Conservation (phyloP, 1,284 basidiomycete species). For the Moniliophthora roreri region DNA sequence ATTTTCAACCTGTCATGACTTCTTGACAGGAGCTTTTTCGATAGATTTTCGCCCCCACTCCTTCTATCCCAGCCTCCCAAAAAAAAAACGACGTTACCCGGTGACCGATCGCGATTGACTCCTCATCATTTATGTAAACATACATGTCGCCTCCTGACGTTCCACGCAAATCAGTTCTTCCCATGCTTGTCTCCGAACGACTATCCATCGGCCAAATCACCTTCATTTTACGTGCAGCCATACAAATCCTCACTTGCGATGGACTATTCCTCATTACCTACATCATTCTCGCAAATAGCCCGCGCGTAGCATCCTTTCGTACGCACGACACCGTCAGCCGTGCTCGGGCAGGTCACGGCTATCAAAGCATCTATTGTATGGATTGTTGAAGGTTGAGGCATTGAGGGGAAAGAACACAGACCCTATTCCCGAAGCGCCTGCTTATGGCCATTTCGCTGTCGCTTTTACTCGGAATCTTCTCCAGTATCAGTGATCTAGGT, state of each 20-base stretch:
- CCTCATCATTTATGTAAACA: too few species aligned
- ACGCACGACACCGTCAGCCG: constrained; percentile 24
- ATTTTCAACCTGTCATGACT: too few species aligned
- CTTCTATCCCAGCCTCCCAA: too few species aligned
- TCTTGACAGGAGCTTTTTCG: too few species aligned
- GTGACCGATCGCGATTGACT: too few species aligned
- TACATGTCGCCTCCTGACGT: too few species aligned
- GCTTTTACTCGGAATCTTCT: not conserved
- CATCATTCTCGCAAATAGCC: constrained; percentile 20
- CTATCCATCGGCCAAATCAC: constrained; percentile 22
- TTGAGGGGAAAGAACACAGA: constrained; percentile 10
- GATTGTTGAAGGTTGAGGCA: constrained; percentile 14
- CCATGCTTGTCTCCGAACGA: constrained; percentile 10
- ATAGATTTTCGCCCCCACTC: too few species aligned
- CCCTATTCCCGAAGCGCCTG: not conserved
- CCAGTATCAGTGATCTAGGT: constrained; percentile 3
- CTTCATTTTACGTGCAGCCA: constrained; percentile 21
- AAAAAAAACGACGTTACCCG: too few species aligned
- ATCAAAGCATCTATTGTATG: constrained; percentile 16
- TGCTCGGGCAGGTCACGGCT: constrained; percentile 16
- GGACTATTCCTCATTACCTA: constrained; percentile 20
- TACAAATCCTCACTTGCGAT: constrained; percentile 21
- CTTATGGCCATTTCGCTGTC: not conserved
- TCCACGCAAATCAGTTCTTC: too few species aligned
- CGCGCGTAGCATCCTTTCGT: constrained; percentile 17